These are phyloP conservation scores for Calonectria hawksworthii DNA, from an alignment of 2,329 filamentous ascomycete species.

Conservation along the genomic window DNA sequence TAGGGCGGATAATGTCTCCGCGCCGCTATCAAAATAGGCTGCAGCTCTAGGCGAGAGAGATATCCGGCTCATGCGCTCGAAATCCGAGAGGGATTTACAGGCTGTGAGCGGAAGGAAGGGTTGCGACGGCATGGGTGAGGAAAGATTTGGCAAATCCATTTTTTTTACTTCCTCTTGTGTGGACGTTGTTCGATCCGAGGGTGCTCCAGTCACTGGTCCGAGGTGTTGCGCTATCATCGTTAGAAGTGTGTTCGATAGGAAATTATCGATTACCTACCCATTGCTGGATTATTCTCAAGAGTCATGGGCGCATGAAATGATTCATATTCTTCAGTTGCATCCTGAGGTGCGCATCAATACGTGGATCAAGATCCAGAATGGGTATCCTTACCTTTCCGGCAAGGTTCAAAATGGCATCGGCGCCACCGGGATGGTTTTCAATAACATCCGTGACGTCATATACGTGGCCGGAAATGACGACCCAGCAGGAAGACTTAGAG, in stretches of 20 bases:
- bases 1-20: neutral
- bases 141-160: neutral
- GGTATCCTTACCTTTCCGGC: neutral
- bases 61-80: neutral
- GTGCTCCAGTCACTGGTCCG: neutral
- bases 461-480: conserved; percentile 70
- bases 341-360: neutral
- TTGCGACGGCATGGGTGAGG: neutral
- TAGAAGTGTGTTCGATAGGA: neutral
- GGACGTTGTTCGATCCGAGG: too few species aligned
- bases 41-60: neutral
- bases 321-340: conserved; percentile 15
- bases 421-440: conserved; percentile 84
- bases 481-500: conserved; percentile 7
- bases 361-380: accelerated
- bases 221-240: neutral
- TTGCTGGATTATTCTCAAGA: neutral
- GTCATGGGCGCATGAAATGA: neutral
- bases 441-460: conserved; percentile 91
- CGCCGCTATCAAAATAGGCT: neutral
- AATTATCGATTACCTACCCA: neutral
- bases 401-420: neutral
- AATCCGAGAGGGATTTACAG: neutral
- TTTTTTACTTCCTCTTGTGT: neutral
- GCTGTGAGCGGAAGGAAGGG: neutral